phyloP scores from a whole-genome alignment of 495 filamentous ascomycete species.

The Xylaria castorea region DNA sequence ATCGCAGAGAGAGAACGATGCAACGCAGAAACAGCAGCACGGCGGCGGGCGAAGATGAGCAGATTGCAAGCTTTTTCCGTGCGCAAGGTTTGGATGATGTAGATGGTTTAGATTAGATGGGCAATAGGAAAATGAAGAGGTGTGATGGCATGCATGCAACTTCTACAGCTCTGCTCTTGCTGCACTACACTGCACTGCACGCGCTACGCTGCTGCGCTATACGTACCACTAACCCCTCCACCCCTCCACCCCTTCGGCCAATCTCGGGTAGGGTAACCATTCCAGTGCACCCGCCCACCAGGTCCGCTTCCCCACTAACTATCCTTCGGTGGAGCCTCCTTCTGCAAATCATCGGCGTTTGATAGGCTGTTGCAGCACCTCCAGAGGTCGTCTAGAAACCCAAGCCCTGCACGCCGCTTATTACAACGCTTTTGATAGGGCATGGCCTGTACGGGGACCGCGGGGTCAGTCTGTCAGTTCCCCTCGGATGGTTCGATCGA shows the following conservation, averaged over 20 bases:
- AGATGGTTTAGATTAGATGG: not conserved
- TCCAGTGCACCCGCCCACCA: conserved; percentile 9
- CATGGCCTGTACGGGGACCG: not conserved
- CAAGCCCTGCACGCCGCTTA: conserved; percentile 16
- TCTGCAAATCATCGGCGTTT: not conserved
- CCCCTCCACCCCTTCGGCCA: conserved; percentile 35
- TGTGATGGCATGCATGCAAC: not conserved
- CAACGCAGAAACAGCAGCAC: not conserved
- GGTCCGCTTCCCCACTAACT: not conserved
- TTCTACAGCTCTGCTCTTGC: not conserved
- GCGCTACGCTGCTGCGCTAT: too few relatives aligned
- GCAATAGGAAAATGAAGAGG: not conserved
- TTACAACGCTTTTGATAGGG: conserved; percentile 10
- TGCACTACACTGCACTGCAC: not conserved
- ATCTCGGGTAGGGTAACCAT: conserved; percentile 38
- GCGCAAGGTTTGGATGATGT: not conserved
- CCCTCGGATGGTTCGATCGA: too few relatives aligned
- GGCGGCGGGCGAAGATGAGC: not conserved
- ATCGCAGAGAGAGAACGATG: not conserved
- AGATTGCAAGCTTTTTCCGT: not conserved
- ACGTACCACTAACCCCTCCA: conserved; percentile 19
- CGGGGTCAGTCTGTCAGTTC: not conserved
- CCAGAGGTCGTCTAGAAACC: not conserved
- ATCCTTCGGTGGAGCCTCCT: not conserved
- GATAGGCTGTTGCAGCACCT: too few relatives aligned